A percentile compares a stretch with the other conserved stretches of the same genome.
Evolutionary conservation across 768 basidiomycete genomes (phyloP).

Genomic region (Paxillus ammoniavirescens): DNA sequence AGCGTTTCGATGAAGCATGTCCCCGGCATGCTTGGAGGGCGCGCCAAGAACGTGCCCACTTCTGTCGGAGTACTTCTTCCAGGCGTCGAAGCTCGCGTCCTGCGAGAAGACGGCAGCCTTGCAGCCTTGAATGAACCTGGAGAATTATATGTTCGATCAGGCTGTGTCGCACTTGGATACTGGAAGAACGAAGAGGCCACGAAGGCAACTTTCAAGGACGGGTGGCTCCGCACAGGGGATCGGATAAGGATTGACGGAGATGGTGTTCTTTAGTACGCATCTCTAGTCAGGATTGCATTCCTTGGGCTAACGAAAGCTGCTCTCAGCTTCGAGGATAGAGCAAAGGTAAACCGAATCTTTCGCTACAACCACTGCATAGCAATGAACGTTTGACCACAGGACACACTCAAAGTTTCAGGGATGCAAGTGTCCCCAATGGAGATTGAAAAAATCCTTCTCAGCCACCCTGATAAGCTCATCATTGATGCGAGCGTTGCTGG

Average conservation of each 20-base stretch:
- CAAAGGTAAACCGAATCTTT: slow-evolving; percentile 48
- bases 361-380: background rate
- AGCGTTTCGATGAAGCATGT: slow-evolving; percentile 43
- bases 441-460: slow-evolving; percentile 64
- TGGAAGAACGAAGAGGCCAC: slow-evolving; percentile 70
- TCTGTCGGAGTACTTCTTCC: slow-evolving; percentile 60
- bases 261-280: slow-evolving; percentile 62
- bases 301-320: background rate
- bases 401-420: slow-evolving; percentile 79
- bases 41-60: slow-evolving; percentile 37
- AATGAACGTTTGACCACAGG: slow-evolving; percentile 37
- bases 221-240: slow-evolving; percentile 80
- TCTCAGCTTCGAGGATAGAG: slow-evolving; percentile 67
- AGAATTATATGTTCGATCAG: slow-evolving; percentile 60
- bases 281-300: background rate
- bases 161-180: slow-evolving; percentile 64
- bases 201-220: slow-evolving; percentile 59
- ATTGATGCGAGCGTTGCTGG: slow-evolving; percentile 71
- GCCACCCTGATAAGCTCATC: slow-evolving; percentile 60
- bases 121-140: slow-evolving; percentile 58
- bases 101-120: slow-evolving; percentile 57
- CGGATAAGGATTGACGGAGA: slow-evolving; percentile 58
- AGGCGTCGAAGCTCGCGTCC: slow-evolving; percentile 60
- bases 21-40: slow-evolving; percentile 46
- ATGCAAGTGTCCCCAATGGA: slow-evolving; percentile 79